phyloP scores from a whole-genome alignment of 2,329 filamentous ascomycete genomes.

The Trichoderma sp. region DNA sequence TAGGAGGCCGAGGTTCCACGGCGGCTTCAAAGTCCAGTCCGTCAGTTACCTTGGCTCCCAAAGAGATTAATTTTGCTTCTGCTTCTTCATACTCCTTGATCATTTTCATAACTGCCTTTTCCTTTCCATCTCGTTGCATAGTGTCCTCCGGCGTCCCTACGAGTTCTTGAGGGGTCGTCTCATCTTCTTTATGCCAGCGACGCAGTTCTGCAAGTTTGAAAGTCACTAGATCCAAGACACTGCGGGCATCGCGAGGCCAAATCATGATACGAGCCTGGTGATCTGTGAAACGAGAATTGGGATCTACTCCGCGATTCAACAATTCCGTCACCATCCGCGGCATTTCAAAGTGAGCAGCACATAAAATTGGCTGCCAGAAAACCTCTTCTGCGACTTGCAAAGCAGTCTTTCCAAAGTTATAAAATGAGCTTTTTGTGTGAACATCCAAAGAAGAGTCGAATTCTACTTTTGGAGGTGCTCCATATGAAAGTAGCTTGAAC shows the following conservation, averaged over 20 bases:
- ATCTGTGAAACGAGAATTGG: background rate
- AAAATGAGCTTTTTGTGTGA: background rate
- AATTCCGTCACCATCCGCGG: background rate
- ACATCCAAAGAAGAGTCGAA: background rate
- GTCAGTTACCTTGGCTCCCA: background rate
- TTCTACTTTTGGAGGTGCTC: background rate
- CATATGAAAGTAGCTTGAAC: background rate
- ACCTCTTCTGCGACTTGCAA: background rate
- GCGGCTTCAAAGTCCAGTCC: background rate
- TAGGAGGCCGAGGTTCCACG: background rate
- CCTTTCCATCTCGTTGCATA: background rate
- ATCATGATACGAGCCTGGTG: background rate
- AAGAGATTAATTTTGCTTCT: background rate
- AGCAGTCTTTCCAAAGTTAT: background rate
- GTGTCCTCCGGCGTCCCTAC: background rate
- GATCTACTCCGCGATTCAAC: slow-evolving; percentile 9
- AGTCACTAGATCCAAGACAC: background rate
- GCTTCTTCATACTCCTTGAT: background rate
- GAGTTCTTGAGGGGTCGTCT: background rate
- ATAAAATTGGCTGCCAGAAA: slow-evolving; percentile 5
- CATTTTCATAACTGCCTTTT: background rate
- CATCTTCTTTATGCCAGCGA: background rate
- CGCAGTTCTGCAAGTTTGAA: background rate
- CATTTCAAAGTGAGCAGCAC: background rate
- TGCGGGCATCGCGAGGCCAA: background rate